phyloP scores from a whole-genome alignment of 106 monocot species.

The Vanilla planifolia region DNA sequence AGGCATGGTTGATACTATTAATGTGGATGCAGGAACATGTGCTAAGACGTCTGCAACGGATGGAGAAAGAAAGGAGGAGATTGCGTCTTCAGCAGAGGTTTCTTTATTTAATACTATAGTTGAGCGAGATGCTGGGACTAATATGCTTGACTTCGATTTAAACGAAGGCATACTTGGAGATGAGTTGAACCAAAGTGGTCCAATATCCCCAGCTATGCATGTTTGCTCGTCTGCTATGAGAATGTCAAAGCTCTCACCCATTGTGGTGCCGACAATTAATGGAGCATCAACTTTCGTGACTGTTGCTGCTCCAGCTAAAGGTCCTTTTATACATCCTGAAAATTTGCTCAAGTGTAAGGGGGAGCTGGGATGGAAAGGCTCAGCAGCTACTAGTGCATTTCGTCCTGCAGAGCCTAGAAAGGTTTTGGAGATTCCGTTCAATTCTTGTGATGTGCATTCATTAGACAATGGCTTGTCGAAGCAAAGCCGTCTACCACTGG shows the following conservation, averaged over 20 bases:
- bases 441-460: constrained; percentile 27
- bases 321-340: constrained; percentile 73
- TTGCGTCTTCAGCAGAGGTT: constrained; percentile 15
- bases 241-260: constrained; percentile 25
- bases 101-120: constrained; percentile 6
- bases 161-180: constrained; percentile 70
- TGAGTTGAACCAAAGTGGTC: constrained; percentile 48
- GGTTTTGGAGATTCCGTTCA: constrained; percentile 59
- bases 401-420: constrained; percentile 87
- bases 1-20: constrained; percentile 5
- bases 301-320: constrained; percentile 75
- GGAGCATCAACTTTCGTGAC: constrained; percentile 37
- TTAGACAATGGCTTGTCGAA: constrained; percentile 28
- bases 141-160: constrained; percentile 72
- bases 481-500: constrained; percentile 41
- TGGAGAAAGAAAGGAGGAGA: constrained; percentile 20
- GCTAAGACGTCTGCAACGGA: constrained; percentile 13
- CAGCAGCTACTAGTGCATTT: constrained; percentile 95
- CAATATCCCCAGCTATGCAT: constrained; percentile 12
- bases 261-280: constrained; percentile 17
- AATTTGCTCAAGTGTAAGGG: constrained; percentile 40
- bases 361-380: constrained; percentile 89
- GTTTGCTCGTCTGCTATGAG: constrained; percentile 23
- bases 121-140: constrained; percentile 27
- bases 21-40: constrained; percentile 15